Percentiles rank a stretch among this genome's conserved stretches.
These are phyloP conservation scores for Cryphonectria nitschkei DNA, from an alignment of 2,329 filamentous ascomycete species.

Conservation along the genomic window DNA sequence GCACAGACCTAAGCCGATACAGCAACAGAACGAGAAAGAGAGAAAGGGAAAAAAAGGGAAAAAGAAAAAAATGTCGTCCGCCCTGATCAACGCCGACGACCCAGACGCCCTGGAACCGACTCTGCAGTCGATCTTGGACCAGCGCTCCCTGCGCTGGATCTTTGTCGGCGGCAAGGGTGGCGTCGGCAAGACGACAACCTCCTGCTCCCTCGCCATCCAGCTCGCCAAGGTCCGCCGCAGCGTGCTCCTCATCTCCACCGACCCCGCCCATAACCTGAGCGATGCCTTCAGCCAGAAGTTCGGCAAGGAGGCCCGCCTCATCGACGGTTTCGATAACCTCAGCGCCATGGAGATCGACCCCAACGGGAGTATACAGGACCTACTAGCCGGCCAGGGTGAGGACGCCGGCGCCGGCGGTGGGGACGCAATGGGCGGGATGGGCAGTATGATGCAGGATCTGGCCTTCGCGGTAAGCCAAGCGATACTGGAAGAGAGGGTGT, in stretches of 20 bases:
- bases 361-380: slow-evolving; percentile 95
- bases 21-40: not conserved
- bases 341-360: slow-evolving; percentile 99
- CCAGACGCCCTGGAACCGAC: slow-evolving; percentile 87
- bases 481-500: not conserved
- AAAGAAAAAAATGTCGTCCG: slow-evolving; percentile 39
- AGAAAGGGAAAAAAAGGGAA: not conserved
- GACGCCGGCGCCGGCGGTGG: slow-evolving; percentile 53
- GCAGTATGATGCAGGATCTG: slow-evolving; percentile 98
- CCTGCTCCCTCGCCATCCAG: slow-evolving; percentile 96
- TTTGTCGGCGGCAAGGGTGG: slow-evolving; percentile 98
- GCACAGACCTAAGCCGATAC: not conserved
- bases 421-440: slow-evolving; percentile 75
- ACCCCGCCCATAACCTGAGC: slow-evolving; percentile 96
- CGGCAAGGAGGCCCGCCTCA: slow-evolving; percentile 92
- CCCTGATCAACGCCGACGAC: slow-evolving; percentile 57
- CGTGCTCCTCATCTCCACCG: slow-evolving; percentile 96
- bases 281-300: slow-evolving; percentile 99
- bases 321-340: slow-evolving; percentile 90
- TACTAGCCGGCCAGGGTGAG: slow-evolving; percentile 77
- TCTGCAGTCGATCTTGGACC: slow-evolving; percentile 92
- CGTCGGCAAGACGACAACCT: slow-evolving; percentile 99
- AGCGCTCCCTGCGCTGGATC: slow-evolving; percentile 96
- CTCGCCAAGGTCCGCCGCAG: slow-evolving; percentile 93
- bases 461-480: slow-evolving; percentile 70